A percentile compares a stretch with the other conserved stretches of the same genome.
Conservation (phyloP, 345 rosid species). For the Sonneratia alba region DNA sequence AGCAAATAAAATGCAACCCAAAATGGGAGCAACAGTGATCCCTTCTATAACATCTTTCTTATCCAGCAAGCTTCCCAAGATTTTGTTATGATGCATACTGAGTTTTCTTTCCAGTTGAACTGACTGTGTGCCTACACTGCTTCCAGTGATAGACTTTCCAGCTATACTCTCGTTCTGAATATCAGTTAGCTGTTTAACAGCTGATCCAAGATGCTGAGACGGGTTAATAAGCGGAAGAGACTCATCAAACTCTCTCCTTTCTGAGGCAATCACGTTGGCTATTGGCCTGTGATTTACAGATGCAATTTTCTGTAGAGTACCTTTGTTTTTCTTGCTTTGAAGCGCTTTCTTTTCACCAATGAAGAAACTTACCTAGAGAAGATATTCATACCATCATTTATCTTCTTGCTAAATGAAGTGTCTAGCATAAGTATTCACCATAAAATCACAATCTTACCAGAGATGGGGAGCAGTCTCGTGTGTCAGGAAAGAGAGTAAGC, state of each 20-base stretch:
- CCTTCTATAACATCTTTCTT: conserved; percentile 31
- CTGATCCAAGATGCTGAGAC: conserved; percentile 50
- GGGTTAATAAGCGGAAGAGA: conserved; percentile 36
- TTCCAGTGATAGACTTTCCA: conserved; percentile 36
- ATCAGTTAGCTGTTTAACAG: conserved; percentile 68
- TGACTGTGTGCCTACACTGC: conserved; percentile 34
- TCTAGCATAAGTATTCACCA: neutral
- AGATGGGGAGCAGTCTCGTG: conserved; percentile 70
- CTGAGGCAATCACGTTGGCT: conserved; percentile 31
- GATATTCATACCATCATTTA: neutral
- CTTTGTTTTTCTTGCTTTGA: conserved; percentile 37
- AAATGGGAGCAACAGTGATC: conserved; percentile 34
- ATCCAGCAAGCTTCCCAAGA: conserved; percentile 49
- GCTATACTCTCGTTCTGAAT: conserved; percentile 36
- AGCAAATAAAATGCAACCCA: conserved; percentile 50
- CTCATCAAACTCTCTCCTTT: conserved; percentile 33
- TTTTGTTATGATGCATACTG: conserved; percentile 33
- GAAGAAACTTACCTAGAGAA: conserved; percentile 56
- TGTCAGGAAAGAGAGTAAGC: conserved; percentile 72
- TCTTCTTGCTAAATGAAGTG: neutral
- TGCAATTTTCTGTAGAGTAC: conserved; percentile 22
- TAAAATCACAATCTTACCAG: conserved; percentile 37
- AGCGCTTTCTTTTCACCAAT: conserved; percentile 43
- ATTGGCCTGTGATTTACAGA: conserved; percentile 44
- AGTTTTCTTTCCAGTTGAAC: conserved; percentile 54